phyloP scores from a whole-genome alignment of 2,329 filamentous ascomycete genomes.

The Trichoderma koningiopsis region DNA sequence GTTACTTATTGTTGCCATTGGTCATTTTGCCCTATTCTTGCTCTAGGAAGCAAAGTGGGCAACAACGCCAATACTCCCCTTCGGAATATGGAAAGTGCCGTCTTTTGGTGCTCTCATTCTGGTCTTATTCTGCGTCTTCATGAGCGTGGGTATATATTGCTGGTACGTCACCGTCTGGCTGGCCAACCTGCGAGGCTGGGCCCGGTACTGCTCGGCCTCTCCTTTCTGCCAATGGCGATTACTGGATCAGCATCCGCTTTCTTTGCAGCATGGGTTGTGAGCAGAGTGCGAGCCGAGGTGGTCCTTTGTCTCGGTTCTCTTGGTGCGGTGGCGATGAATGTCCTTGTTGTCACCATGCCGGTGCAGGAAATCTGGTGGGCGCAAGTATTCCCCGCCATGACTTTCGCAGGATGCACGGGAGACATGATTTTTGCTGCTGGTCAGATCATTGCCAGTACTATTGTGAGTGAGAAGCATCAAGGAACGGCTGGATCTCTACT shows the following conservation, averaged over 20 bases:
- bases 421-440: slow-evolving; percentile 12
- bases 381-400: neutral
- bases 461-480: neutral
- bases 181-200: neutral
- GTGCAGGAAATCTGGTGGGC: neutral
- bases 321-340: neutral
- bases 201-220: neutral
- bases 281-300: neutral
- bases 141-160: neutral
- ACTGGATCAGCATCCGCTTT: neutral
- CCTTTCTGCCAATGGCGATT: slow-evolving; percentile 3
- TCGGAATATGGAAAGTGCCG: neutral
- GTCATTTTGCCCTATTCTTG: neutral
- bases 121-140: neutral
- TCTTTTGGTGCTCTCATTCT: neutral
- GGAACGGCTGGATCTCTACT: neutral
- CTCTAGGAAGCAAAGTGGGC: neutral
- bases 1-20: neutral
- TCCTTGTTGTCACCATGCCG: neutral
- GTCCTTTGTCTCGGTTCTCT: neutral
- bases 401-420: neutral
- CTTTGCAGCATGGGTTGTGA: neutral
- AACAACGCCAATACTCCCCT: neutral
- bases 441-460: neutral
- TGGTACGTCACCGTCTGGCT: slow-evolving; percentile 1